phyloP scores from a whole-genome alignment of 2,329 filamentous ascomycete species.

The Tolypocladium guangdongense region DNA sequence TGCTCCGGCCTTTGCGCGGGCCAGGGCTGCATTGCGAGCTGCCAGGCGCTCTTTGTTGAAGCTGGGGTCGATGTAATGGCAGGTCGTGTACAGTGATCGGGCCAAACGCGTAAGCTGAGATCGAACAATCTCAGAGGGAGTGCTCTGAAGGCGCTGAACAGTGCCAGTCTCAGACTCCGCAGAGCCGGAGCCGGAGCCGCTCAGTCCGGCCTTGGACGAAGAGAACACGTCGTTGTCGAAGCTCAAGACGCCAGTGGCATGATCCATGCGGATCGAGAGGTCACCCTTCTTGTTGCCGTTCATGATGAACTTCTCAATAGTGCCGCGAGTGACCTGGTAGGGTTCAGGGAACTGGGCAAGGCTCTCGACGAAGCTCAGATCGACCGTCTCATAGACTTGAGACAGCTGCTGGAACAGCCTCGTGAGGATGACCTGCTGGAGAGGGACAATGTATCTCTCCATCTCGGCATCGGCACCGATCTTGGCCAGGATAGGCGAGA shows the following conservation, averaged over 20 bases:
- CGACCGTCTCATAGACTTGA: constrained; percentile 96
- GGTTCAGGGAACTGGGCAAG: constrained; percentile 94
- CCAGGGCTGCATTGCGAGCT: constrained; percentile 69
- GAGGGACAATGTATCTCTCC: constrained; percentile 89
- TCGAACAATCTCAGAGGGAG: constrained; percentile 92
- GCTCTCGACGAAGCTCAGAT: constrained; percentile 84
- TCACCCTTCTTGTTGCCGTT: constrained; percentile 99
- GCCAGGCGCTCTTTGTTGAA: constrained; percentile 75
- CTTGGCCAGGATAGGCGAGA: constrained; percentile 87
- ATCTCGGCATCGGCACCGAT: constrained; percentile 92
- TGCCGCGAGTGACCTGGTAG: constrained; percentile 81
- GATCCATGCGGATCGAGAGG: constrained; percentile 88
- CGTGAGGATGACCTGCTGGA: constrained; percentile 97
- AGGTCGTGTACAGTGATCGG: constrained; percentile 84
- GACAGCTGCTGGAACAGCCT: constrained; percentile 98
- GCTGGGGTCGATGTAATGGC: constrained; percentile 86
- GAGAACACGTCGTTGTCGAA: constrained; percentile 99
- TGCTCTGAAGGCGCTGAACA: constrained; percentile 93
- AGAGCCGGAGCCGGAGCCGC: constrained; percentile 74
- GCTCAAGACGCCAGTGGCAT: constrained; percentile 87
- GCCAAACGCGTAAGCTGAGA: constrained; percentile 87
- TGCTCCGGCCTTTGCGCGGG: constrained; percentile 75
- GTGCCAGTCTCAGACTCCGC: constrained; percentile 75
- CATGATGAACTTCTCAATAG: constrained; percentile 99
- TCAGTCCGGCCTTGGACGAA: constrained; percentile 82